Evolutionary conservation across 1,284 basidiomycete genomes (phyloP).

Genomic region (Puccinia coronata): DNA sequence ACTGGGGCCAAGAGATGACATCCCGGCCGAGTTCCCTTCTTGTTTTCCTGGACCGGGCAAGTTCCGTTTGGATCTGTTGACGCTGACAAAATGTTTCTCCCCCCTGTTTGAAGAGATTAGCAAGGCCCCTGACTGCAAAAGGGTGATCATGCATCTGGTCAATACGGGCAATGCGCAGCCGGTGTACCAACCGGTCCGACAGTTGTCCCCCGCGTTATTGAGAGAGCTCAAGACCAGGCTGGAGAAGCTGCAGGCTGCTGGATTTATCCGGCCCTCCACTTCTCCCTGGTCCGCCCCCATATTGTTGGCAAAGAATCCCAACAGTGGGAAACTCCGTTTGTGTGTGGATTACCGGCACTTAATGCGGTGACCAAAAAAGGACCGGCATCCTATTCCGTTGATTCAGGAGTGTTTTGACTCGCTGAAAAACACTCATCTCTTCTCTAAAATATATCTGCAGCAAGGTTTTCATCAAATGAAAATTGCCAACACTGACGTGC

Average conservation of each 20-base stretch:
- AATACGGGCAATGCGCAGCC: slow-evolving; percentile 12
- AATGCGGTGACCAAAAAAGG: slow-evolving; percentile 27
- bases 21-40: background rate
- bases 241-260: background rate
- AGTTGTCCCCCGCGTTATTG: background rate
- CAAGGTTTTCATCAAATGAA: background rate
- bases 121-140: background rate
- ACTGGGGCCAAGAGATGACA: background rate
- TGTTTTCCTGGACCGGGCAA: background rate
- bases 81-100: background rate
- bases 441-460: background rate
- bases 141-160: background rate
- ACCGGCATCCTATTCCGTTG: slow-evolving; percentile 17
- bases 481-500: background rate
- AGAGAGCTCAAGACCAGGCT: background rate
- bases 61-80: background rate
- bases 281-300: slow-evolving; percentile 20
- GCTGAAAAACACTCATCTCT: background rate
- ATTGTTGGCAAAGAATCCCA: background rate
- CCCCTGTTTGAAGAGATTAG: background rate
- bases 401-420: too few relatives aligned
- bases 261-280: slow-evolving; percentile 25
- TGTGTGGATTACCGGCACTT: slow-evolving; percentile 6
- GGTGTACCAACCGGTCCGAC: slow-evolving; percentile 6
- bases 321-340: background rate